These are phyloP conservation scores for Triticum turgidum DNA, from an alignment of 176 grass and related monocot species.

Conservation along the genomic window DNA sequence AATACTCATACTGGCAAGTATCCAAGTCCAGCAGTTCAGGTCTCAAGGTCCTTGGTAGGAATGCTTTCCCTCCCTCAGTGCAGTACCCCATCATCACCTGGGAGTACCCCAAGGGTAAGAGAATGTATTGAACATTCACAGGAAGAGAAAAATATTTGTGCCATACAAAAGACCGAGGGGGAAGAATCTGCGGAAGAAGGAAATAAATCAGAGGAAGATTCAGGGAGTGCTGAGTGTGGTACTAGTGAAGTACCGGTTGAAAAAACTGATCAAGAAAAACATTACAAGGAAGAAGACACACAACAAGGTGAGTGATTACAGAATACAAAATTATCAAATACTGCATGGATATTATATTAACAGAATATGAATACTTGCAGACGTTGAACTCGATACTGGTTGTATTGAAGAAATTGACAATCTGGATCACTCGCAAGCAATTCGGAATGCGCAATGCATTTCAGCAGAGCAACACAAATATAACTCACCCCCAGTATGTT, in stretches of 20 bases:
- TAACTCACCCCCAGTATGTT: constrained; percentile 23
- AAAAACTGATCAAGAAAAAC: constrained; percentile 28
- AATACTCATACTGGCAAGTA: constrained; percentile 37
- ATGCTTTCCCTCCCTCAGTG: constrained; percentile 59
- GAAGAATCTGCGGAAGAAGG: constrained; percentile 26
- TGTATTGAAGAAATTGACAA: constrained; percentile 14
- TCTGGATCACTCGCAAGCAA: not conserved
- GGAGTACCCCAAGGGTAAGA: constrained; percentile 25
- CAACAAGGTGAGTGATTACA: constrained; percentile 32
- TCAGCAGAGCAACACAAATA: constrained; percentile 25
- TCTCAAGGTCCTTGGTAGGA: constrained; percentile 63
- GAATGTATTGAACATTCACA: constrained; percentile 35
- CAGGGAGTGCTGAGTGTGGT: constrained; percentile 8
- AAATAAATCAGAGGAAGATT: constrained; percentile 4
- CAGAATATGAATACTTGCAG: constrained; percentile 28
- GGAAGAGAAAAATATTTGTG: constrained; percentile 25
- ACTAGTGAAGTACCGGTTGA: not conserved
- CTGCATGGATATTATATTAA: not conserved
- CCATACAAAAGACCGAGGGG: constrained; percentile 14
- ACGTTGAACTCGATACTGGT: not conserved
- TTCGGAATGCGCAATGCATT: not conserved
- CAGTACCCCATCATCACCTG: constrained; percentile 38
- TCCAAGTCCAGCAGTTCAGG: constrained; percentile 31
- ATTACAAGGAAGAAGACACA: constrained; percentile 25
- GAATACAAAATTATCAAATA: not conserved